Evolutionary conservation across 108 stramenopile species (phyloP), one percentile per base, ranked within the genome.

Genomic region (Cyclotella sp.): DNA sequence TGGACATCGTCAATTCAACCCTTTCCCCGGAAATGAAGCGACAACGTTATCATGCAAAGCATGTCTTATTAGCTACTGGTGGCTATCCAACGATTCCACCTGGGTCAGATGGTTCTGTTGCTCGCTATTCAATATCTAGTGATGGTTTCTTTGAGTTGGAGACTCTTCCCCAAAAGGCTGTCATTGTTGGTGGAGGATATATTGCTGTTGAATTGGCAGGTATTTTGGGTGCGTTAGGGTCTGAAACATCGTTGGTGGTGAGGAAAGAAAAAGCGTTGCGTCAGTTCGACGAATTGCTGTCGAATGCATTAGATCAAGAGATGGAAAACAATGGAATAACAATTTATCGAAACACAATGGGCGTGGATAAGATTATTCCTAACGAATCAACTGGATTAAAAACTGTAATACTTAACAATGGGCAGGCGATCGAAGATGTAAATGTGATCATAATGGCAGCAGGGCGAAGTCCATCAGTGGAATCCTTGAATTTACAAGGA

Each of bases 141-240:
- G 93, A 98, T 73, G 95, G 93, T 9, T 98, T 98, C 84, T 98
- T 98, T 81, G 92, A 91, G 18, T 76, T 98, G 29, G 86, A 94
- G 64, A 86, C 81, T 47, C 80, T 93, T 41, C 97, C 97, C 15
- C 41, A 75, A 53, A 91, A 86, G 72, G 91, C 79, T 5, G 96
- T 92, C 0, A 91, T 98, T 11, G 89, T 97, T 8, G 97, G 97
- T 26, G 94, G 88, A 0, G 97, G 97, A 30, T 98, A 98, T 83
- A 97, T 98, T 73, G 96, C 94, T 28, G 96, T 97, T 30, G 97
- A 98, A 79, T 54, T 98, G 49, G 97, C 96, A 6, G 97, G 97
- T 28, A 85, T 97, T 4, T 77, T 98, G 70, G 74, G 90, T 26
- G 90, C 90, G 0, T 78, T 98, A 28, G 95, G 95, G 29, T 83